Percentiles rank a stretch among this genome's conserved stretches.
Evolutionary conservation across 1,139 yeast genomes (phyloP).

Genomic region (Trichomonascaceae sp.): DNA sequence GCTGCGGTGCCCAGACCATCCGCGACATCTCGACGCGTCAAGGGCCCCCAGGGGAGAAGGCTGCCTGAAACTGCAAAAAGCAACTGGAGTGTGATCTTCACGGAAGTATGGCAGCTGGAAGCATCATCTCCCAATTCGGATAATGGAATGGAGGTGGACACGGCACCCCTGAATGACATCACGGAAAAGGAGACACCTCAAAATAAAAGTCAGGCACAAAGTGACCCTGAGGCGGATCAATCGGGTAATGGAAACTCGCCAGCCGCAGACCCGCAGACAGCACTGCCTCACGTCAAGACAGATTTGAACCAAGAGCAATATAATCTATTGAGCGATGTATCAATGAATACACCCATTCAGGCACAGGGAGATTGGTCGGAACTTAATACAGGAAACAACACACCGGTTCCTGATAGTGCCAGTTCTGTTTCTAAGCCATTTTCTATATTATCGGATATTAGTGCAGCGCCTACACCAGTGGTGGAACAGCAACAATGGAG

Average conservation of each 20-base stretch:
- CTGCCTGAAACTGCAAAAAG: constrained; percentile 49
- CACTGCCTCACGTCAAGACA: constrained; percentile 7
- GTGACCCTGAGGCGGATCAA: constrained; percentile 2
- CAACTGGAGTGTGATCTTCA: constrained; percentile 19
- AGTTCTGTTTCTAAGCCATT: not conserved
- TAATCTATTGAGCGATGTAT: constrained; percentile 6
- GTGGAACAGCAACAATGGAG: constrained; percentile 4
- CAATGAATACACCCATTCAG: constrained; percentile 3
- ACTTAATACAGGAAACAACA: constrained; percentile 5
- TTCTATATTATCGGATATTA: constrained; percentile 6
- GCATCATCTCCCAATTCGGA: constrained; percentile 4
- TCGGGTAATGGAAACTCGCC: not conserved
- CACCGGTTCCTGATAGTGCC: not conserved
- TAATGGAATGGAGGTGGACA: not conserved
- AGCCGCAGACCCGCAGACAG: constrained; percentile 1
- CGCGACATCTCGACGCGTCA: constrained; percentile 49
- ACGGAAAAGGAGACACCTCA: not conserved
- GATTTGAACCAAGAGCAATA: not conserved
- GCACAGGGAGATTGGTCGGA: not conserved
- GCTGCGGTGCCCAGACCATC: constrained; percentile 26
- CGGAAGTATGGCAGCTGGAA: constrained; percentile 24
- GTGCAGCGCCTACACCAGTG: constrained; percentile 7
- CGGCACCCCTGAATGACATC: constrained; percentile 1
- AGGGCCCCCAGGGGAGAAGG: constrained; percentile 74
- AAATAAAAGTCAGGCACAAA: not conserved